These are phyloP conservation scores for Cladophialophora yegresii DNA, from an alignment of 2,329 filamentous ascomycete species.

Conservation along the genomic window DNA sequence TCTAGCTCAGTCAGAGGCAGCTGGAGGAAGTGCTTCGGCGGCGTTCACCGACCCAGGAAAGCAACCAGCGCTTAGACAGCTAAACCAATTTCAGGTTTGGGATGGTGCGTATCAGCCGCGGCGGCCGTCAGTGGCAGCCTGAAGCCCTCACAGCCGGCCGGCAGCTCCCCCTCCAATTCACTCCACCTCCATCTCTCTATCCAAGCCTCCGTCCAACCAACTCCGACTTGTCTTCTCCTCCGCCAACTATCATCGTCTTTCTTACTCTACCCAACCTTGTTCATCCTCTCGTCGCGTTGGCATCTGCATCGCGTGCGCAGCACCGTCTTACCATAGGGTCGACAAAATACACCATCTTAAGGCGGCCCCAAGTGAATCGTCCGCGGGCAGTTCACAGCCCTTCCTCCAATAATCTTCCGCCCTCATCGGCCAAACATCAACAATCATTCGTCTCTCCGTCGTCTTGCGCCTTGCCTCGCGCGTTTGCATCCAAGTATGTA, in stretches of 20 bases:
- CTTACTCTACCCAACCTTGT: slow-evolving; percentile 15
- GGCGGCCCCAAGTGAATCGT: neutral
- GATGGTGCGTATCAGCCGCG: neutral
- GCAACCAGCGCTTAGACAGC: neutral
- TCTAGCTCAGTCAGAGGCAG: neutral
- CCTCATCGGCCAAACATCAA: slow-evolving; percentile 21
- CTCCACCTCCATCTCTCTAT: slow-evolving; percentile 12
- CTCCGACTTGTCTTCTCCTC: slow-evolving; percentile 9
- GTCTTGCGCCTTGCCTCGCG: slow-evolving; percentile 21
- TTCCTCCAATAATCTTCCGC: slow-evolving; percentile 21
- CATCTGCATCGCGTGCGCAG: slow-evolving; percentile 17
- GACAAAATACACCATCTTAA: slow-evolving; percentile 5
- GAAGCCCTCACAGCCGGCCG: neutral
- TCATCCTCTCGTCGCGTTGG: slow-evolving; percentile 19
- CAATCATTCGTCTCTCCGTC: slow-evolving; percentile 20
- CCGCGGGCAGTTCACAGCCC: slow-evolving; percentile 1
- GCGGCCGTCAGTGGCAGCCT: neutral
- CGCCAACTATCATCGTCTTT: slow-evolving; percentile 21
- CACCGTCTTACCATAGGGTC: slow-evolving; percentile 13
- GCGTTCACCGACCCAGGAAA: neutral
- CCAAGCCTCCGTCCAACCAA: slow-evolving; percentile 16
- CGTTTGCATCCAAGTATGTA: slow-evolving; percentile 18
- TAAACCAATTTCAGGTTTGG: neutral
- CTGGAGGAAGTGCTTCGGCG: neutral
- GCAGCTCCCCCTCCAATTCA: slow-evolving; percentile 1